Base-by-base conservation (phyloP, 2,329 filamentous ascomycete genomes). In the Colletotrichum musae region DNA sequence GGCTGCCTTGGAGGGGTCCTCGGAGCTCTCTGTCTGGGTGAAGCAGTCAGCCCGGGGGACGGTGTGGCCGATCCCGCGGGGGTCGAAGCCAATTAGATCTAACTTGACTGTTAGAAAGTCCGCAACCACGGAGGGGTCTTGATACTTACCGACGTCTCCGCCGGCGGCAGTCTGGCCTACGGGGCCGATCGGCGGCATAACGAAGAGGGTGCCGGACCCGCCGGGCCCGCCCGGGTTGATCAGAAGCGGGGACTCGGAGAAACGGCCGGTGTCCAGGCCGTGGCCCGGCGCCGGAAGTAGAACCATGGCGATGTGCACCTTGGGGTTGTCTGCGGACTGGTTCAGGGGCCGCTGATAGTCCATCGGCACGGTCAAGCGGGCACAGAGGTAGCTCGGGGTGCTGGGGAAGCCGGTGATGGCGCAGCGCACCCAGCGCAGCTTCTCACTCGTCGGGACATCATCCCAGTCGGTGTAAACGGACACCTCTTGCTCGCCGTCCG, bases 51-150 rank as follows among this genome's bases (percentile, higher is more conserved):
- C 79, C 24, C 70, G 70, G 1, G 83, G 83, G 0, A 77, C 79
- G 2, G 81, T 83, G 51, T 75, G 79, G 13, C 79, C 80, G 50
- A 82, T 76, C 58, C 84, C 84, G 18, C 85, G 79, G 1, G 85
- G 85, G 71, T 86, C 85, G 60, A 86, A 86, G 2, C 83, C 81
- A 56, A 87, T 78, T 21, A 86, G 73, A 68, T 85, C 82, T 70
- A 36, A 10, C 5, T 43, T 43, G 10, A 43, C 41, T 15, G 41
- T 43, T 12, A 43, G 15, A 15, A n/a, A 43, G 41, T 1, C 41
- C 16, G 32, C 32, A 36, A 36, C 32, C 32, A 36, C 32, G 32
- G 7, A 36, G 32, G 10, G 9, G 32, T 10, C 9, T 10, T 36
- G 32, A 36, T 36, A 36, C 7, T 43, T 15, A 43, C 41, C 41